Percentiles rank a stretch among this genome's conserved stretches.
Conservation (phyloP, 2,329 filamentous ascomycete species). For the Calonectria montana region DNA sequence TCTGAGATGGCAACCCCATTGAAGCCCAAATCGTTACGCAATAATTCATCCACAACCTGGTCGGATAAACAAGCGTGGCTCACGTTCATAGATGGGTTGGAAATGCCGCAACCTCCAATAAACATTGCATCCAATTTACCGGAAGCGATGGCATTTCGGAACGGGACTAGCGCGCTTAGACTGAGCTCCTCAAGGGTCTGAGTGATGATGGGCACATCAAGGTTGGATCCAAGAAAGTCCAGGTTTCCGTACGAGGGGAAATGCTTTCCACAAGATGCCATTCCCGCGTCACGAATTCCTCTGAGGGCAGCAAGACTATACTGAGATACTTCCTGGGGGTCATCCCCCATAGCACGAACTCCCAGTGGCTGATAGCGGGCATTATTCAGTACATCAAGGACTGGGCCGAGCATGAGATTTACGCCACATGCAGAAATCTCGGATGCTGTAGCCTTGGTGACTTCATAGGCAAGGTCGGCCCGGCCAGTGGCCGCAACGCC, state of each 20-base stretch:
- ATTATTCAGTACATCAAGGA: constrained; percentile 93
- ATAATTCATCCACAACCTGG: constrained; percentile 89
- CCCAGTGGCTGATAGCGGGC: constrained; percentile 90
- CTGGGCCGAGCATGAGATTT: constrained; percentile 94
- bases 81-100: constrained; percentile 90
- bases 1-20: constrained; percentile 94
- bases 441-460: constrained; percentile 92
- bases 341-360: constrained; percentile 89
- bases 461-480: constrained; percentile 84
- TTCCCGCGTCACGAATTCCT: constrained; percentile 90
- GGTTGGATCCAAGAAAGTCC: constrained; percentile 89
- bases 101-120: constrained; percentile 93
- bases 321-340: constrained; percentile 93
- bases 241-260: constrained; percentile 97
- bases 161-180: constrained; percentile 90
- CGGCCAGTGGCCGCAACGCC: constrained; percentile 93
- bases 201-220: constrained; percentile 95
- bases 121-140: constrained; percentile 92
- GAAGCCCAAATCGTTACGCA: constrained; percentile 90
- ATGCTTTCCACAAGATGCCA: constrained; percentile 93
- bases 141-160: constrained; percentile 87
- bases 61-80: constrained; percentile 95
- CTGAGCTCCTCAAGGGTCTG: constrained; percentile 94
- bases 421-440: constrained; percentile 94
- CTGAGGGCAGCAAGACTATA: constrained; percentile 92